Base-by-base conservation (phyloP, 2,329 filamentous ascomycete species). In the Fusarium tuaranense region DNA sequence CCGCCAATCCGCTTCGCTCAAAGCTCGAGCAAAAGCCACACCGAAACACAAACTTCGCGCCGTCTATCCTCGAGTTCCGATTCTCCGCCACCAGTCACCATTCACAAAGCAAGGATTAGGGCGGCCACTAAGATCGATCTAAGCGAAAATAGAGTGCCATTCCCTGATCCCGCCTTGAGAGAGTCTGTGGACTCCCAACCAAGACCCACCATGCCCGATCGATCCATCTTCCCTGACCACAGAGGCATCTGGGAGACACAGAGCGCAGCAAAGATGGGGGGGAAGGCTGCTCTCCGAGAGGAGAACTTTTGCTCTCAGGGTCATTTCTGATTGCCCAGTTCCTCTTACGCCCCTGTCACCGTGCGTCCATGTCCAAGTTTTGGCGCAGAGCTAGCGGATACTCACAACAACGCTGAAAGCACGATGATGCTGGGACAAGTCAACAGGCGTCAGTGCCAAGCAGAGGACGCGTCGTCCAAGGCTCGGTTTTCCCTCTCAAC, bases 81-180 rank as follows among this genome's bases (percentile, higher is more conserved):
- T 55, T 20, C 59, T 62, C 57, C 63, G 51, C 60, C 53, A 44
- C 61, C 20, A 70, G 66, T 46, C 25, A 68, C 63, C 41, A 64
- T 46, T 67, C 46, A 55, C 44, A 53, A 48, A 36, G 39, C 44
- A 51, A 64, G 63, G 41, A 60, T 59, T 32, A 34, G 38, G 63
- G 58, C 67, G 53, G 68, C 70, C 68, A 68, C 75, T 76, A 78
- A 72, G 72, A 78, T 78, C 72, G 72, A 78, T 78, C 72, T 75
- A 76, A 67, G 63, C 68, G 67, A 76, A 67, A 69, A 65, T 46
- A 46, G 48, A 48, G 32, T 46, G 32, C 67, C 44, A 66, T 48
- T 65, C 34, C 58, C 59, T 63, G 58, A 72, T 67, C 68, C 57
- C 36, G 55, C 63, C 62, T 41, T 62, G 34, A 59, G 55, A 38